Evolutionary conservation across 1,284 basidiomycete species (phyloP), one percentile per base, ranked within the genome.

Genomic region (Trichosporon sp.): DNA sequence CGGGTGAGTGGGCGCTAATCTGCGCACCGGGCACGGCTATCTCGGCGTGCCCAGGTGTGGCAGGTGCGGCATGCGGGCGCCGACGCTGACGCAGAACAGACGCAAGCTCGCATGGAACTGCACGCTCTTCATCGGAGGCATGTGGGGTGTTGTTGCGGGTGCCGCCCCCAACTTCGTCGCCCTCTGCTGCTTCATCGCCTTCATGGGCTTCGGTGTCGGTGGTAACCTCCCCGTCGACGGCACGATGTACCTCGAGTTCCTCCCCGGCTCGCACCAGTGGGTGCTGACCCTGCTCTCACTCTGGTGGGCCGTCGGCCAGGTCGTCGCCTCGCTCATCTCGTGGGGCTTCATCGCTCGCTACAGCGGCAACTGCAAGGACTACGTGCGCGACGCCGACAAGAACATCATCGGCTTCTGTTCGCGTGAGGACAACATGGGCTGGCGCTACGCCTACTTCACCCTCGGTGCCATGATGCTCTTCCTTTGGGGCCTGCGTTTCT

Each of bases 231-330:
- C 86, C 2, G 87, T 88, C 23, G 87, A 88, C 74, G 87, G 87
- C 64, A 86, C 86, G 8, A 80, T 88, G 63, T 88, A 86, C 76
- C 82, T 89, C 63, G 88, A 89, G 75, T 86, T 87, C 72, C 82
- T 88, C 47, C 87, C 88, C 1, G 78, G 84, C 64, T 85, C 83
- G 12, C 83, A 87, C 69, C 87, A 89, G 84, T 89, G 87, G 86
- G 86, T 88, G 42, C 80, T 90, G 58, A 90, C 88, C 0, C 81
- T 90, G n/a, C 84, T 90, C 0, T 88, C 87, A 9, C 84, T 86
- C 31, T 89, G 87, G 86, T 90, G 89, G 89, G 87, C 87, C 18
- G 75, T 89, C 25, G 89, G 89, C 8, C 76, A 78, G 69, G 75
- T 79, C 42, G 74, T 87, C 32, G 86, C 86, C 13, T 87, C 86